Conservation (phyloP, 495 filamentous ascomycete genomes). For the Neurospora sp. region DNA sequence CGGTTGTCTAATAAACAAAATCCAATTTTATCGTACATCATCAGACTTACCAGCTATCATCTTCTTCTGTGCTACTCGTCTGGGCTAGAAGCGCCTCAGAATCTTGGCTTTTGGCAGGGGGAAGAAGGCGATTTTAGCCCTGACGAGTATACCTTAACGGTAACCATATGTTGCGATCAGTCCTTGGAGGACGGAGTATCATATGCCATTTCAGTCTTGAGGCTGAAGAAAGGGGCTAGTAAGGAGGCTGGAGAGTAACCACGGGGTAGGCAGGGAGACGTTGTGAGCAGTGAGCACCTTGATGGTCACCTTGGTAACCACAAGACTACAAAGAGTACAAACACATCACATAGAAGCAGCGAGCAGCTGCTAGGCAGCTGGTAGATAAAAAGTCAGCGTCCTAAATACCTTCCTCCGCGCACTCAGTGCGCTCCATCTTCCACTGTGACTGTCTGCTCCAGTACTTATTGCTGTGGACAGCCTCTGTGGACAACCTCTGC, state of each 20-base stretch:
- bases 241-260: not conserved
- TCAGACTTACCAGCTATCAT: not conserved
- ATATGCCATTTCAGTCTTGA: not conserved
- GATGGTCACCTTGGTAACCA: not conserved
- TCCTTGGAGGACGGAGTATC: not conserved
- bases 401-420: not conserved
- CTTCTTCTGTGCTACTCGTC: not conserved
- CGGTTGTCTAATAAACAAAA: not conserved
- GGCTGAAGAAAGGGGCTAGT: not conserved
- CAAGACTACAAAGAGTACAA: not conserved
- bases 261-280: not conserved
- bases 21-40: not conserved
- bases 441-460: not conserved
- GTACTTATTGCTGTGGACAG: not conserved
- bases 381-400: not conserved
- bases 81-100: too few species aligned
- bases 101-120: too few species aligned
- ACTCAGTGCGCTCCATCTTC: not conserved
- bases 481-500: not conserved
- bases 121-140: too few species aligned
- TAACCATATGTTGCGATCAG: not conserved
- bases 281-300: not conserved
- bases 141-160: not conserved
- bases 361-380: not conserved
- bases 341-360: not conserved